Percentiles rank a stretch among this genome's conserved stretches.
Evolutionary conservation across 495 filamentous ascomycete species (phyloP).

Genomic region (Neurospora sp.): DNA sequence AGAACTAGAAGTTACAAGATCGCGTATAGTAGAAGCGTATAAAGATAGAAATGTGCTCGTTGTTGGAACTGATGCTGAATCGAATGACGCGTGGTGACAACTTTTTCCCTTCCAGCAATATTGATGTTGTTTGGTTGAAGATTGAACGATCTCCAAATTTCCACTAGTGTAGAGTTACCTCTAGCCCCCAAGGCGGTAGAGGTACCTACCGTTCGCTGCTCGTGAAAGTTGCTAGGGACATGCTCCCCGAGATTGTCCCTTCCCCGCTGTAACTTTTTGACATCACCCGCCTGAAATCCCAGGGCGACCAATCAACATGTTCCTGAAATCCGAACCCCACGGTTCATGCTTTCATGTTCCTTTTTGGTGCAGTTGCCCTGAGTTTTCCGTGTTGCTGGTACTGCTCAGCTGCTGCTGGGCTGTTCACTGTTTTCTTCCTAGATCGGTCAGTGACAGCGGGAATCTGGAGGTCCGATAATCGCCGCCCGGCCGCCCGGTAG

Average conservation of each 20-base stretch:
- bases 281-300: neutral
- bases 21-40: neutral
- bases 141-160: neutral
- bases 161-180: neutral
- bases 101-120: neutral
- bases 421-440: neutral
- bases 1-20: neutral
- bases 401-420: neutral
- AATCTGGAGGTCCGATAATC: neutral
- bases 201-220: neutral
- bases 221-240: neutral
- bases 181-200: neutral
- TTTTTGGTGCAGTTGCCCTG: neutral
- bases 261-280: neutral
- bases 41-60: neutral
- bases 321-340: neutral
- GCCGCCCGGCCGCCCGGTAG: neutral
- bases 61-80: neutral
- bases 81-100: neutral
- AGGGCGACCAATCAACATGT: neutral
- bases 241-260: neutral
- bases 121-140: neutral
- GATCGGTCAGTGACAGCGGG: neutral
- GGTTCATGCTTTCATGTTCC: neutral
- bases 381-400: neutral